Percentiles rank a stretch among this genome's conserved stretches.
Evolutionary conservation across 2,329 filamentous ascomycete genomes (phyloP).

Genomic region (Neoarthrinium moseri): DNA sequence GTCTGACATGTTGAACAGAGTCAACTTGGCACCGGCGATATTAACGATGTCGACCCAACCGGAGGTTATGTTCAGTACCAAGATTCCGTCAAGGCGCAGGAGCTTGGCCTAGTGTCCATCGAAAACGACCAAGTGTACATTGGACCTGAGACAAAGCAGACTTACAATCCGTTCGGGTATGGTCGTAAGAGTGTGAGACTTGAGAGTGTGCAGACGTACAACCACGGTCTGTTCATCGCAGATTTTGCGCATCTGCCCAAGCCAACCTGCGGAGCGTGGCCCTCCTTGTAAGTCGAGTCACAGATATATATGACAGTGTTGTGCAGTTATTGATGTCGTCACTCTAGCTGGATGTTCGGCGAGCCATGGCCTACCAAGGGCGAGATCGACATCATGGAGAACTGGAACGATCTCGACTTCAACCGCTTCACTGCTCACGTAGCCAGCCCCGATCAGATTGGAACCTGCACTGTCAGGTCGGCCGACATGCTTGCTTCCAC

Average conservation of each 20-base stretch:
- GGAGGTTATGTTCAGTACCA: constrained; percentile 62
- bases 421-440: constrained; percentile 63
- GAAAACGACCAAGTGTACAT: constrained; percentile 34
- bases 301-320: background rate
- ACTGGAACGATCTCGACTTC: constrained; percentile 53
- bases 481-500: constrained; percentile 26
- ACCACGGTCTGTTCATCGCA: constrained; percentile 65
- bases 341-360: constrained; percentile 44
- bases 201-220: constrained; percentile 61
- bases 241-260: constrained; percentile 69
- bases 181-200: constrained; percentile 61
- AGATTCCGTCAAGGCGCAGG: constrained; percentile 30
- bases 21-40: too few species aligned
- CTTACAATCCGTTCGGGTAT: constrained; percentile 13
- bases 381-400: constrained; percentile 69
- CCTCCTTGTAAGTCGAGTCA: constrained; percentile 56
- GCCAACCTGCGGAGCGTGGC: constrained; percentile 68
- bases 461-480: constrained; percentile 32
- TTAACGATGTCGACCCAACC: background rate
- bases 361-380: constrained; percentile 37
- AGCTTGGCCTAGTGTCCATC: constrained; percentile 32
- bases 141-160: constrained; percentile 31
- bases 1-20: too few species aligned
- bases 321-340: background rate
- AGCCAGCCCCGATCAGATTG: constrained; percentile 24